Percentiles rank a stretch among this genome's conserved stretches.
These are phyloP conservation scores for Botrytis pseudocinerea DNA, from an alignment of 2,329 filamentous ascomycete genomes.

Conservation along the genomic window DNA sequence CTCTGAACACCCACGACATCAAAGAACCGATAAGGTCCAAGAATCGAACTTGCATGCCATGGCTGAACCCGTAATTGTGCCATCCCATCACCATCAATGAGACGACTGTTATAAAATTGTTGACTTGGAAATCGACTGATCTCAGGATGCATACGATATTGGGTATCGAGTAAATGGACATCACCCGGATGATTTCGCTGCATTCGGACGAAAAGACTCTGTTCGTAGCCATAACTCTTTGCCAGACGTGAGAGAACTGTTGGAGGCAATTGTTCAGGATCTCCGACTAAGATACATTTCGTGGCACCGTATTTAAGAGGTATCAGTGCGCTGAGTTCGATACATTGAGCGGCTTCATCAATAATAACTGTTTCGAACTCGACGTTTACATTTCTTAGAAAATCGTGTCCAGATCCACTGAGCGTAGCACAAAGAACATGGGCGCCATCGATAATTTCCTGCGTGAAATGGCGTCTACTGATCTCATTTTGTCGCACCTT, in stretches of 20 bases:
- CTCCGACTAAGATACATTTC: slow-evolving; percentile 95
- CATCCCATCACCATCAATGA: slow-evolving; percentile 87
- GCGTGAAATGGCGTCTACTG: slow-evolving; percentile 78
- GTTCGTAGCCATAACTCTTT: slow-evolving; percentile 90
- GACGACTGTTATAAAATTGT: slow-evolving; percentile 87
- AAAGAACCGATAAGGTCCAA: slow-evolving; percentile 95
- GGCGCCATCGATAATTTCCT: slow-evolving; percentile 85
- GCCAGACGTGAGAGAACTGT: slow-evolving; percentile 95
- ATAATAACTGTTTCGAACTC: slow-evolving; percentile 99
- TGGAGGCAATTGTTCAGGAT: slow-evolving; percentile 94
- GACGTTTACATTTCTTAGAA: slow-evolving; percentile 79
- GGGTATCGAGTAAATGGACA: slow-evolving; percentile 92
- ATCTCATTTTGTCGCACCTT: slow-evolving; percentile 84
- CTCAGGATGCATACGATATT: slow-evolving; percentile 98
- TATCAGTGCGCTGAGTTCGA: slow-evolving; percentile 93
- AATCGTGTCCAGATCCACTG: slow-evolving; percentile 93
- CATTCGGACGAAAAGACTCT: slow-evolving; percentile 98
- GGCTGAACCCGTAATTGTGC: slow-evolving; percentile 69
- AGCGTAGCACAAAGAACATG: slow-evolving; percentile 94
- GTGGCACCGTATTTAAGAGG: slow-evolving; percentile 96
- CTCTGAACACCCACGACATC: slow-evolving; percentile 89
- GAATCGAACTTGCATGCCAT: slow-evolving; percentile 80
- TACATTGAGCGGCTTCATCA: slow-evolving; percentile 96
- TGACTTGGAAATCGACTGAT: slow-evolving; percentile 89
- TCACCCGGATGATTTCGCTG: slow-evolving; percentile 86